These are phyloP conservation scores for Brassica napus DNA, from an alignment of 345 rosid species.

Conservation along the genomic window Da-Ae NC_063443.1:15240001-15240500, in stretches of 20 bases:
- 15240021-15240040: conserved; percentile 58
- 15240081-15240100: conserved; percentile 68
- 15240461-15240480: too few relatives aligned
- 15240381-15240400: not conserved
- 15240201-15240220: conserved; percentile 33
- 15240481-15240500: too few relatives aligned
- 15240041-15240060: conserved; percentile 41
- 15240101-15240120: conserved; percentile 53
- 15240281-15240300: conserved; percentile 10
- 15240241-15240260: conserved; percentile 35
- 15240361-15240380: not conserved
- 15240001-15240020: conserved; percentile 68
- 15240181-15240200: conserved; percentile 22
- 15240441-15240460: too few relatives aligned
- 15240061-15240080: conserved; percentile 70
- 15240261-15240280: conserved; percentile 14
- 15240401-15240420: too few relatives aligned
- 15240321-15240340: conserved; percentile 19
- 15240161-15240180: conserved; percentile 11
- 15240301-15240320: conserved; percentile 6
- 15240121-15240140: not conserved
- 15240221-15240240: conserved; percentile 19
- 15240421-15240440: too few relatives aligned
- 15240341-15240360: not conserved
- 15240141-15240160: not conserved